Evolutionary conservation across 148 eudicot species (phyloP), one percentile per base, ranked within the genome.

Genomic region (Vaccinium corymbosum): DNA sequence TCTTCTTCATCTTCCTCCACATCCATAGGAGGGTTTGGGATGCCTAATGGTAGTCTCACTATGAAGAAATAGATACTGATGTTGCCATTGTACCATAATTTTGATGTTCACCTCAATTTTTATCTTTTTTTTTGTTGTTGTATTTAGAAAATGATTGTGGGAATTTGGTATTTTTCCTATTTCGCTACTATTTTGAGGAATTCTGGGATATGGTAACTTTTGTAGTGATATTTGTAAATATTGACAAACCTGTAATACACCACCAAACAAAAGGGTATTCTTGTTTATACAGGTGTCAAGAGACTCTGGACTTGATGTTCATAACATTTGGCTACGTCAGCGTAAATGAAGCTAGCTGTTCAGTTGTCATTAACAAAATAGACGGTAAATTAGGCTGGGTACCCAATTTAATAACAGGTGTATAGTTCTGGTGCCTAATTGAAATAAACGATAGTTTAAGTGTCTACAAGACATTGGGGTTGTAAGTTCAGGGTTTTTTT

Each of bases 1-100:
- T 89, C 93, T 4, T 90, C 95, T 19, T 90, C 93, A 9, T 91
- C 98, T 1, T 94, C 98, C 7, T 86, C 94, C 1, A 85, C 93
- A 48, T 90, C 93, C 22, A 76, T 82, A 51, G 68, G 46, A 64
- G 68, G 46, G 15, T 77, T 71, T n/a, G 80, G 76, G 42, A 89
- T 81, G 86, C 83, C 83, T 55, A 82, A 84, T 62, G 82, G 88
- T 87, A 92, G 80, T 76, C 77, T 77, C 61, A 50, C 81, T 35
- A 81, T 87, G 66, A 88, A 80, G 87, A 90, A 88, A 87, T 85
- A 81, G 16, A 38, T 29, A 51, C 53, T 11, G 1, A 27, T 32
- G 3, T 59, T 52, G 35, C 13, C 49, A 11, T 71, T 83, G 57
- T 49, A 77, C 75, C 53, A 2, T 83, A 64, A 49, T 62, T 48